A percentile compares a stretch with the other conserved stretches of the same genome.
phyloP scores from a whole-genome alignment of 2,329 filamentous ascomycete genomes.

The Metarhizium rileyi region DNA sequence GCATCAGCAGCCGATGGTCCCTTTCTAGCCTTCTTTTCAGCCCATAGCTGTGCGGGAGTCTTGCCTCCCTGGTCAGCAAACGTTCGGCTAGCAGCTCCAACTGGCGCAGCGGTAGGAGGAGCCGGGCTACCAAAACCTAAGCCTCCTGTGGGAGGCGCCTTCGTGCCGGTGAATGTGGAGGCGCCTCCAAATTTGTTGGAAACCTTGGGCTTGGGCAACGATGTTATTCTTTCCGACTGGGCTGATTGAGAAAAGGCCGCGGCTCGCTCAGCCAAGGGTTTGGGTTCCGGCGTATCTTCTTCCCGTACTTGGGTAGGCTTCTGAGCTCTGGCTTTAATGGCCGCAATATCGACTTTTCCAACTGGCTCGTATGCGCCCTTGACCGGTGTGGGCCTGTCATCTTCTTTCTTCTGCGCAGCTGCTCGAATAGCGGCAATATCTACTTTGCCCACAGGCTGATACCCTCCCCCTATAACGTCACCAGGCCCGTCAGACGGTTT shows the following conservation, averaged over 20 bases:
- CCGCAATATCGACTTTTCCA: slow-evolving; percentile 94
- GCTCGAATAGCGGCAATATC: slow-evolving; percentile 85
- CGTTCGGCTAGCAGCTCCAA: slow-evolving; percentile 78
- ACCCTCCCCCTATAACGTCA: slow-evolving; percentile 74
- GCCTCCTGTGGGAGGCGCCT: slow-evolving; percentile 68
- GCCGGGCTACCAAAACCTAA: slow-evolving; percentile 53
- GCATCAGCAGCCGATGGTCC: slow-evolving; percentile 40
- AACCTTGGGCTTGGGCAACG: slow-evolving; percentile 89
- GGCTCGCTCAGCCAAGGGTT: slow-evolving; percentile 64
- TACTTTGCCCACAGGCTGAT: slow-evolving; percentile 94
- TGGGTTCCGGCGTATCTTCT: slow-evolving; percentile 31
- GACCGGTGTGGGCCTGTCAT: slow-evolving; percentile 74
- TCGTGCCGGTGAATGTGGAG: slow-evolving; percentile 73
- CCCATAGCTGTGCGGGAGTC: slow-evolving; percentile 94
- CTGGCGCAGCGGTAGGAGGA: slow-evolving; percentile 44
- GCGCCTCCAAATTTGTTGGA: slow-evolving; percentile 75
- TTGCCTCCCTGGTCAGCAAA: slow-evolving; percentile 94
- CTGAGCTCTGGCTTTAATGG: slow-evolving; percentile 77
- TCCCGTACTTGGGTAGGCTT: slow-evolving; percentile 40
- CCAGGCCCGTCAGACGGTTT: slow-evolving; percentile 32
- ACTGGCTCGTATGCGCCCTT: slow-evolving; percentile 93
- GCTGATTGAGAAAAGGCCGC: slow-evolving; percentile 54
- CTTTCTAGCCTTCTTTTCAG: slow-evolving; percentile 87
- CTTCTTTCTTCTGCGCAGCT: slow-evolving; percentile 57
- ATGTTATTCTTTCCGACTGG: slow-evolving; percentile 70